Conservation (phyloP, 2,329 filamentous ascomycete genomes). For the Aspergillus sp. region DNA sequence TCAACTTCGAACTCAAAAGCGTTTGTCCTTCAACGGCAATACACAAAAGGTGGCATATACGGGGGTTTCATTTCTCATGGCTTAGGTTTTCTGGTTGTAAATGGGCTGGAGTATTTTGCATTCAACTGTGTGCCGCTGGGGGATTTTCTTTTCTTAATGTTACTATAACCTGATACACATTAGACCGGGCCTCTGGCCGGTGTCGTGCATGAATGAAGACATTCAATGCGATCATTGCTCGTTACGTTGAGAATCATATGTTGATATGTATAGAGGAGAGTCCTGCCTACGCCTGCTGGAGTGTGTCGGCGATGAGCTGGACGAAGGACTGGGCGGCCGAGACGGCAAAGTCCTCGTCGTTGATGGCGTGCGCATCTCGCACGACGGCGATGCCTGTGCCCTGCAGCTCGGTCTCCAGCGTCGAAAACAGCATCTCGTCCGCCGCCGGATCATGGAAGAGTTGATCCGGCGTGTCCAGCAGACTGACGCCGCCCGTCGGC, state of each 20-base stretch:
- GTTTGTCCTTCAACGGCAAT: constrained; percentile 64
- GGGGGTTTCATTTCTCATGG: constrained; percentile 25
- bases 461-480: constrained; percentile 55
- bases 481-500: constrained; percentile 61
- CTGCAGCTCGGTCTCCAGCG: constrained; percentile 50
- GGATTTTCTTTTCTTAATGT: constrained; percentile 23
- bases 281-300: background rate
- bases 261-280: background rate
- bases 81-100: constrained; percentile 28
- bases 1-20: constrained; percentile 49
- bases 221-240: background rate
- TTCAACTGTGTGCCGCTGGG: constrained; percentile 30
- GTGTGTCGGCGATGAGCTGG: background rate
- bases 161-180: constrained; percentile 2
- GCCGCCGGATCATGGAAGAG: constrained; percentile 55
- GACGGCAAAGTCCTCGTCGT: constrained; percentile 31
- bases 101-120: constrained; percentile 36
- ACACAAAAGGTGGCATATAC: constrained; percentile 35
- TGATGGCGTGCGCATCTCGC: constrained; percentile 43
- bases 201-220: constrained; percentile 2
- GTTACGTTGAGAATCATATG: background rate
- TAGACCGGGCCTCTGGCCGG: background rate
- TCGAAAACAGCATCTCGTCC: constrained; percentile 48
- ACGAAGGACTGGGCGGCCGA: background rate
- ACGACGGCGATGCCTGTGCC: constrained; percentile 52